A percentile compares a stretch with the other conserved stretches of the same genome.
Evolutionary conservation across 345 rosid species (phyloP).

Genomic region (Jatropha curcas): DNA sequence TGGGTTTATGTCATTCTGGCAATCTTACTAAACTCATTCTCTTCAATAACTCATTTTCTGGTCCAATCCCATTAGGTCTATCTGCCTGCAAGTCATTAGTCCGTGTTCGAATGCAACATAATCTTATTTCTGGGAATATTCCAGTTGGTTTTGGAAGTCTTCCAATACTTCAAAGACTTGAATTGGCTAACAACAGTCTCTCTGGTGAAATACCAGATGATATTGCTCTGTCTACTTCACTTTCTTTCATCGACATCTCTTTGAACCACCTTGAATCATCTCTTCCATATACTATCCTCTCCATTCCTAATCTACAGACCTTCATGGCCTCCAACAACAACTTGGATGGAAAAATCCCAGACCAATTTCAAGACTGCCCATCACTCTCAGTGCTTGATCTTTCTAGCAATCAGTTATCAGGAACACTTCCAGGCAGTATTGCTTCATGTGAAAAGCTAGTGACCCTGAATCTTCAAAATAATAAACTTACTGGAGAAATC

Average conservation of each 20-base stretch:
- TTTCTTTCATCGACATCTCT: slow-evolving; percentile 83
- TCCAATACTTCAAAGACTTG: slow-evolving; percentile 74
- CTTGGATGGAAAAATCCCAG: slow-evolving; percentile 62
- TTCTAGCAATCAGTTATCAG: slow-evolving; percentile 68
- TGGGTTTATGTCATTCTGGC: slow-evolving; percentile 60
- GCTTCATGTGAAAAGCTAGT: slow-evolving; percentile 79
- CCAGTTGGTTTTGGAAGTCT: slow-evolving; percentile 69
- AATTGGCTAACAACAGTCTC: slow-evolving; percentile 75
- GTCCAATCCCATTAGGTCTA: slow-evolving; percentile 59
- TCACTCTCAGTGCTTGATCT: slow-evolving; percentile 76
- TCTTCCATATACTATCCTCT: slow-evolving; percentile 69
- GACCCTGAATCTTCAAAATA: slow-evolving; percentile 63
- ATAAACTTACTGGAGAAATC: slow-evolving; percentile 55
- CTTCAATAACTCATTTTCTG: slow-evolving; percentile 80
- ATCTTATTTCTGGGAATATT: slow-evolving; percentile 63
- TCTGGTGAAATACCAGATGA: slow-evolving; percentile 76
- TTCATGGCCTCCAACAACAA: slow-evolving; percentile 74
- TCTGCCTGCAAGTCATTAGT: slow-evolving; percentile 64
- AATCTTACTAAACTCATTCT: slow-evolving; percentile 84
- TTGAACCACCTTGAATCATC: slow-evolving; percentile 59
- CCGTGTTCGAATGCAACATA: slow-evolving; percentile 73
- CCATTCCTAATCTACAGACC: slow-evolving; percentile 66
- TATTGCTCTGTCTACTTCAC: slow-evolving; percentile 56
- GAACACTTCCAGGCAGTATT: slow-evolving; percentile 61
- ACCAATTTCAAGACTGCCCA: slow-evolving; percentile 75